Evolutionary conservation across 768 basidiomycete species (phyloP), one percentile per base, ranked within the genome.

Genomic region (Suillus decipiens): DNA sequence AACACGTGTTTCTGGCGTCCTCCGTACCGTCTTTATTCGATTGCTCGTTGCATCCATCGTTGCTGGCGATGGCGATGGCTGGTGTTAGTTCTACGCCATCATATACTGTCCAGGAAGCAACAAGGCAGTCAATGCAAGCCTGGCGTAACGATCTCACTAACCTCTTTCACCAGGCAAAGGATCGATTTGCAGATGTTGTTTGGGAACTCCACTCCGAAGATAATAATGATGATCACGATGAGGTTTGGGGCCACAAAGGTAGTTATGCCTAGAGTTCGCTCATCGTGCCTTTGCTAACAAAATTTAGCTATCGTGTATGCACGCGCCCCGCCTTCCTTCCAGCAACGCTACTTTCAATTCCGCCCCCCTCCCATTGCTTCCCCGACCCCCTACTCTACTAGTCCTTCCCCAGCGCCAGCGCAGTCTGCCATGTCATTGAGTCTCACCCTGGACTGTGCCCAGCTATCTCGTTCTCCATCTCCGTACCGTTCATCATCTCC

Each of bases 181-280:
- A 96, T 65, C 83, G 93, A 62, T 99, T 95, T 71, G 90, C 92
- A n/a, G 96, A 99, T 78, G 95, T 99, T 58, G 87, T 93, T n/a
- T 99, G 96, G 96, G 87, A 89, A 73, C 80, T 89, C 22, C 86
- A 85, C 37, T 83, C 83, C 58, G 81, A 82, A 64, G 79, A 76
- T 60, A 70, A 76, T 57, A 82, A 83, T 62, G 86, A 90, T 67
- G 69, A 76, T 34, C 68, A 71, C 3, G 87, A 85, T 17, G 80
- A 82, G 56, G 87, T 97, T 33, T 97, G 92, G 89, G 96, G 93
- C 5, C 96, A 99, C 76, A 96, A 98, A 86, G 95, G 95, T 96
- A 39, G 17, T 85, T 74, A 36, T 51, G 3, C 15, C 2, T 34
- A 33, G 33, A 56, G 22, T 37, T 54, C 12, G 50, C 57, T 8